phyloP scores from a whole-genome alignment of 1,284 basidiomycete species.

The Chondrostereum purpureum region DNA sequence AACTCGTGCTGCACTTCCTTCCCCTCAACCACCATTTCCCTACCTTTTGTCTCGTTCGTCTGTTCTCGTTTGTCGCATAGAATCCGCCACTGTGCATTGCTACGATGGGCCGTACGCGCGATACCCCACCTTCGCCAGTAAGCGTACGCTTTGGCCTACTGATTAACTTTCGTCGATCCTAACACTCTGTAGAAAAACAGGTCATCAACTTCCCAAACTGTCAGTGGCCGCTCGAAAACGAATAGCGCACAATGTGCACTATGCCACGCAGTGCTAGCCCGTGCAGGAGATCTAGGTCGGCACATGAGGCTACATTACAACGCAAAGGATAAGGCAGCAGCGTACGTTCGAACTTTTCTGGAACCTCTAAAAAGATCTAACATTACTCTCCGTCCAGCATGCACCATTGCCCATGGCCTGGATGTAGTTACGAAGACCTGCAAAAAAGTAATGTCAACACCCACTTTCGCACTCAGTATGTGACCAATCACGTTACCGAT shows the following conservation, averaged over 20 bases:
- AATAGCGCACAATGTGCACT: background rate
- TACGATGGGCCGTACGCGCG: background rate
- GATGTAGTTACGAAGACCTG: conserved; percentile 19
- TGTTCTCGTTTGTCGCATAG: too few species aligned
- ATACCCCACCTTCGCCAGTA: background rate
- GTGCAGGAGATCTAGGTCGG: conserved; percentile 2
- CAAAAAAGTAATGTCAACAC: conserved; percentile 24
- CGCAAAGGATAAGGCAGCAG: background rate
- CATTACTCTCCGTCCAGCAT: conserved; percentile 16
- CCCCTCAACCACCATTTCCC: background rate
- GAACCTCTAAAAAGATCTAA: background rate
- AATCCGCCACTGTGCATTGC: background rate
- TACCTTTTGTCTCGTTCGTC: too few species aligned
- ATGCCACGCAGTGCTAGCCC: conserved; percentile 1
- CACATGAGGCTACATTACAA: conserved; percentile 2
- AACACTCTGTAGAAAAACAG: background rate
- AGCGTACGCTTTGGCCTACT: background rate
- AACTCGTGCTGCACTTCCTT: background rate
- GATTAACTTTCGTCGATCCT: background rate
- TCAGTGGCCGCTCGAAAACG: background rate
- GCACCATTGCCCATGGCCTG: conserved; percentile 17
- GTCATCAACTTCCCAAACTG: background rate
- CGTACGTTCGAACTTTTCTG: background rate
- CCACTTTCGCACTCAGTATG: conserved; percentile 23
- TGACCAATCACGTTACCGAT: background rate